These are phyloP conservation scores for Ganoderma lingzhi DNA, from an alignment of 1,284 basidiomycete genomes.

Conservation along the genomic window DNA sequence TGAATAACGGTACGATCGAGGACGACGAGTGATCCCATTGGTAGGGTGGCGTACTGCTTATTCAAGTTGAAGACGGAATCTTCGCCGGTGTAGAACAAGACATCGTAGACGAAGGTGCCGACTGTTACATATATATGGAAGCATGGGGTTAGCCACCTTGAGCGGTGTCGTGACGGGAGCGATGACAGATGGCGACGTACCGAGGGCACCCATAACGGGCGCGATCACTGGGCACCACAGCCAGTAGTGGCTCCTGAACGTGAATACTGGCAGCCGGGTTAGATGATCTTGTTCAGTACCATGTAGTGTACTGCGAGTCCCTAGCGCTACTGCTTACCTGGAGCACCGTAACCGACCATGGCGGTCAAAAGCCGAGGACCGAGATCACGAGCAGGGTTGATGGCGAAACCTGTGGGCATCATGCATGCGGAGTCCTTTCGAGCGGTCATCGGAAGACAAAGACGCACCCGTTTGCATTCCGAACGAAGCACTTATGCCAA, in stretches of 20 bases:
- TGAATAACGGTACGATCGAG: neutral
- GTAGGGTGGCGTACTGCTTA: slow-evolving; percentile 49
- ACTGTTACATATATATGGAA: slow-evolving; percentile 23
- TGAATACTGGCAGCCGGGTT: slow-evolving; percentile 46
- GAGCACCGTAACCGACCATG: slow-evolving; percentile 65
- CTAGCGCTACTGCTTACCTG: slow-evolving; percentile 40
- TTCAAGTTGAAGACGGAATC: slow-evolving; percentile 53
- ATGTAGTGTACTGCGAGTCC: neutral
- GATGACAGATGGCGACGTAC: slow-evolving; percentile 26
- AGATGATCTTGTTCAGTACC: neutral
- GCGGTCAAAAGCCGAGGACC: slow-evolving; percentile 68
- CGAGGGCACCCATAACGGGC: slow-evolving; percentile 62
- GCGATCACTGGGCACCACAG: slow-evolving; percentile 75
- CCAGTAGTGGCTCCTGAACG: slow-evolving; percentile 72
- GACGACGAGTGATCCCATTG: no score
- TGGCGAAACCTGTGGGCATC: slow-evolving; percentile 52
- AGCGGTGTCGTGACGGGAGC: neutral
- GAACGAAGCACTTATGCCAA: slow-evolving; percentile 62
- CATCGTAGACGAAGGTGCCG: slow-evolving; percentile 62
- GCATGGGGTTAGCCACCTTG: slow-evolving; percentile 11
- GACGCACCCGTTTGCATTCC: slow-evolving; percentile 61
- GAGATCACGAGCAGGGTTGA: slow-evolving; percentile 73
- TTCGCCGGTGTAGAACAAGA: slow-evolving; percentile 58
- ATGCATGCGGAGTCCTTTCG: neutral
- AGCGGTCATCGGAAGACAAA: neutral